Base-by-base conservation (phyloP, 352 stramenopile species). In the Phytophthora lateralis region DNA sequence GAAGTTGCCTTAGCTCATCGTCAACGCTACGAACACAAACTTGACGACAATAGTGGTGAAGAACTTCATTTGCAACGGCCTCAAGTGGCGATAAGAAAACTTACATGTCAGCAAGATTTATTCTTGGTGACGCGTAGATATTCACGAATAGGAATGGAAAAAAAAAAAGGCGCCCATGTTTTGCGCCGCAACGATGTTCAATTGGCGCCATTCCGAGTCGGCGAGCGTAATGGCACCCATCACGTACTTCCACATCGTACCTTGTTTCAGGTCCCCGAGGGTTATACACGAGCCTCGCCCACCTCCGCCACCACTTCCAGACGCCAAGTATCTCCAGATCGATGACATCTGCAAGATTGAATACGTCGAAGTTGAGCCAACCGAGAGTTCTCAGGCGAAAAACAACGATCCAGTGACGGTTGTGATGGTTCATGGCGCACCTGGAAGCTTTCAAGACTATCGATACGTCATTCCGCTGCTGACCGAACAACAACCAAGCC, bases 351-450 rank as follows among this genome's bases (percentile, higher is more conserved):
- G 74, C 30, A 60, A 69, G 17, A 61, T 82, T 26, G 70, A 78
- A 49, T 82, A 80, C 61, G 48, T 80, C 26, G 68, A 80, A 12
- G 48, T 71, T 2, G 17, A 56, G 30, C 66, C 42, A n/a, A 46
- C 9, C 1, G 17, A 26, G 15, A 24, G 9, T 1, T 45, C 39
- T 37, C 38, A 47, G 39, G 4, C 17, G 11, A 43, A 43, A 34
- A 14, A 26, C 12, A 30, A 44, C 29, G 6, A 29, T 4, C 49
- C 43, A 34, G 55, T 55, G 1, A 81, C 78, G 17, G 34, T 86
- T 32, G 76, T 85, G 24, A 65, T 85, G n/a, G 46, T 90, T 55
- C 80, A 90, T 41, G 78, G 80, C 9, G 76, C 79, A 34, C 76
- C 76, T 30, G 79, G 79, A 0, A 81, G 67, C 38, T 77, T 78